These are phyloP conservation scores for Ophiostoma quercus DNA, from an alignment of 2,329 filamentous ascomycete genomes.

Conservation along the genomic window DNA sequence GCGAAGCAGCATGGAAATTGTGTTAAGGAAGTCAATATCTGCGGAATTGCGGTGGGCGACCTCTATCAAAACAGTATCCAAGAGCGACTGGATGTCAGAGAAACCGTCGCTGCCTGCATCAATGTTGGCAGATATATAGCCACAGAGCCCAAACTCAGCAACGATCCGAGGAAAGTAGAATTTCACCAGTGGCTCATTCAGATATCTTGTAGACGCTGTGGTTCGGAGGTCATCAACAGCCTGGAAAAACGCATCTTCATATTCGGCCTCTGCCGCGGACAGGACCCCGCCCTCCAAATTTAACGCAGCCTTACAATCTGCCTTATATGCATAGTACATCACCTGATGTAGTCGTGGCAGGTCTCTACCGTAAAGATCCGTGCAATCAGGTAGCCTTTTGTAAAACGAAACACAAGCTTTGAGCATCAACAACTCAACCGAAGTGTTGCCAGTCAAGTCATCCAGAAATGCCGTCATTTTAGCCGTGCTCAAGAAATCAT, in stretches of 20 bases:
- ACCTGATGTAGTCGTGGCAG: too few relatives aligned
- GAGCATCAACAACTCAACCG: background rate
- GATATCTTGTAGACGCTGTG: background rate
- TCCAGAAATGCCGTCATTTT: background rate
- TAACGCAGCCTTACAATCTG: background rate
- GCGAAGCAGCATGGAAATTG: too few relatives aligned
- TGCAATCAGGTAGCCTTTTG: background rate
- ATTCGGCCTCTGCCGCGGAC: background rate
- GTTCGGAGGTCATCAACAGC: background rate
- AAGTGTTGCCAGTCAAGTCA: background rate
- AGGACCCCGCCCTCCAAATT: background rate
- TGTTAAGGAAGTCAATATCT: too few relatives aligned
- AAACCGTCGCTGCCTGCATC: background rate
- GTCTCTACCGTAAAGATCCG: too few relatives aligned
- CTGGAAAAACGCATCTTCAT: background rate
- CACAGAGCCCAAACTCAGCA: background rate
- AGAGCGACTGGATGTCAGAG: background rate
- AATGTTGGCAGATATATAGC: background rate
- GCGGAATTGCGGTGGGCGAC: too few relatives aligned
- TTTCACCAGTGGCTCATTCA: background rate
- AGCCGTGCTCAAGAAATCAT: background rate
- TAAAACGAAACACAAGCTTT: background rate
- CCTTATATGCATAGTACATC: background rate
- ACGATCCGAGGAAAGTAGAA: background rate
- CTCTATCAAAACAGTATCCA: background rate